Conservation (phyloP, 2,329 filamentous ascomycete genomes). For the Elsinoe arachidis region DNA sequence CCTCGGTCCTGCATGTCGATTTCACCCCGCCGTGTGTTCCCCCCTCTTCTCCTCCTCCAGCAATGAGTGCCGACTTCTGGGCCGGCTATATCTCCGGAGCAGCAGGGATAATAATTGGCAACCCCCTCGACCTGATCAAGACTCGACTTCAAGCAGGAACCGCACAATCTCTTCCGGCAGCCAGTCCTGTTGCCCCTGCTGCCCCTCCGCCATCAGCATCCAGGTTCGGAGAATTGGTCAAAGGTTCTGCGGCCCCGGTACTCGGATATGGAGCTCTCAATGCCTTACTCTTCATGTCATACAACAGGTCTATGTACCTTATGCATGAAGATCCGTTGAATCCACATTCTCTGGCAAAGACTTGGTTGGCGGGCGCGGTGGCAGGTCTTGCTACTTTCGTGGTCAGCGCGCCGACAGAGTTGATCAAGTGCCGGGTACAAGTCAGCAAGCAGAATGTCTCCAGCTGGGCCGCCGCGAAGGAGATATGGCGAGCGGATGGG, state of each 20-base stretch:
- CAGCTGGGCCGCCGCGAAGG: constrained; percentile 23
- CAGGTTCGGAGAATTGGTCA: constrained; percentile 23
- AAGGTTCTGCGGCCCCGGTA: constrained; percentile 74
- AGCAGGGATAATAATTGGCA: constrained; percentile 77
- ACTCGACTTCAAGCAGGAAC: constrained; percentile 66
- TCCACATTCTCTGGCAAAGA: constrained; percentile 34
- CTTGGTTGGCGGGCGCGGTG: constrained; percentile 70
- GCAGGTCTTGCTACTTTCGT: constrained; percentile 80
- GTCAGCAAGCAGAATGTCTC: constrained; percentile 37
- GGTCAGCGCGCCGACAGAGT: constrained; percentile 79
- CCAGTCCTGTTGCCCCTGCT: constrained; percentile 12
- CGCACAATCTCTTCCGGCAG: constrained; percentile 13
- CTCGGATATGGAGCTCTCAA: constrained; percentile 87
- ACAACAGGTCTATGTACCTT: constrained; percentile 69
- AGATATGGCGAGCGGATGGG: constrained; percentile 33
- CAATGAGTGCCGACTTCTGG: constrained; percentile 86
- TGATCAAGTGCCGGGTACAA: constrained; percentile 84
- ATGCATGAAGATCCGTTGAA: constrained; percentile 32
- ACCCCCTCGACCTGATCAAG: constrained; percentile 63
- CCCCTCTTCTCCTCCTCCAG: background rate
- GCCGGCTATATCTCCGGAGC: constrained; percentile 84
- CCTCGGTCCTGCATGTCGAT: background rate
- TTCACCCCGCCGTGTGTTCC: background rate
- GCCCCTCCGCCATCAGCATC: constrained; percentile 11
- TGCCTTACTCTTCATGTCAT: constrained; percentile 79